Percentiles rank a stretch among this genome's conserved stretches.
Evolutionary conservation across 306 rosid species (phyloP).

Genomic region (Trifolium fragiferum): DNA sequence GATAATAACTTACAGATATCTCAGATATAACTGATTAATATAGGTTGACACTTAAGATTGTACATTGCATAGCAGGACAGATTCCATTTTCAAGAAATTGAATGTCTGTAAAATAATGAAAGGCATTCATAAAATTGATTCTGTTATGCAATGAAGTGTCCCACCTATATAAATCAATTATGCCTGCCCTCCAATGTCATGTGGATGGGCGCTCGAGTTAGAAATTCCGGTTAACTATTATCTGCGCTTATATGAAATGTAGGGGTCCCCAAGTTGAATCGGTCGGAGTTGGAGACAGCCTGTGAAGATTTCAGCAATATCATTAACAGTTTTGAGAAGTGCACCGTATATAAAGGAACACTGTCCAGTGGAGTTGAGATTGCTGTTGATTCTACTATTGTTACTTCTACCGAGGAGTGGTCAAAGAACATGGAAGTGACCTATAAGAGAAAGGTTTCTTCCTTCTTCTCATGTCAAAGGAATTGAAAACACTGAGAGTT

Average conservation of each 20-base stretch:
- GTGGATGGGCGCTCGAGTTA: background rate
- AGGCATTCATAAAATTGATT: background rate
- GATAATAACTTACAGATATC: too few species aligned
- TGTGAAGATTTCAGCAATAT: constrained; percentile 99
- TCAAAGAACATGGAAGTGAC: constrained; percentile 68
- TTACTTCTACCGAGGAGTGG: constrained; percentile 72
- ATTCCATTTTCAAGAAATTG: constrained; percentile 19
- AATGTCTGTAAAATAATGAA: constrained; percentile 13
- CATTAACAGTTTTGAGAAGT: constrained; percentile 57
- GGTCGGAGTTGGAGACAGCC: constrained; percentile 83
- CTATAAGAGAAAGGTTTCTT: constrained; percentile 73
- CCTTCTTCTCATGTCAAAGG: constrained; percentile 25
- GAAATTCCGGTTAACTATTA: constrained; percentile 31
- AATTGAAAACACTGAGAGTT: constrained; percentile 6
- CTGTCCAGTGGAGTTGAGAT: constrained; percentile 97
- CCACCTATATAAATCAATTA: background rate
- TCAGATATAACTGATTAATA: background rate
- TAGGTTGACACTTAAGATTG: background rate
- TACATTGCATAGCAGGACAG: background rate
- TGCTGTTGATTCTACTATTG: constrained; percentile 76
- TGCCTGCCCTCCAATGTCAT: background rate
- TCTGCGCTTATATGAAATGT: constrained; percentile 40
- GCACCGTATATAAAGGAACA: constrained; percentile 88
- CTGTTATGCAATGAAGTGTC: constrained; percentile 3
- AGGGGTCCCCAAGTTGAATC: constrained; percentile 95